Conservation (phyloP, 305 asterid species). For the Fraxinus xanthoxyloides region DNA sequence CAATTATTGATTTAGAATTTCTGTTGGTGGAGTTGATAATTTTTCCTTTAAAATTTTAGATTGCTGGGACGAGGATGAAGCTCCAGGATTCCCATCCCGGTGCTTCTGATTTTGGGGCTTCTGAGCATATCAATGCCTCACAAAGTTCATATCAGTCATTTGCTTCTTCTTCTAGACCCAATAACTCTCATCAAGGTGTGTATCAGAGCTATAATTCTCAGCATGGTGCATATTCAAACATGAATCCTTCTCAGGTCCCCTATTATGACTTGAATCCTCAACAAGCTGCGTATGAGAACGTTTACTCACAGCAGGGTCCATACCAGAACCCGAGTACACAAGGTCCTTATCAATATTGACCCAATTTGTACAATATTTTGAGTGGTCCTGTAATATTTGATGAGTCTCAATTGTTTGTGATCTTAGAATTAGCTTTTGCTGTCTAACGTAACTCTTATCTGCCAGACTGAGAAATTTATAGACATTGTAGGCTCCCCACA, state of each 20-base stretch:
- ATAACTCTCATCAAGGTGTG: conserved; percentile 28
- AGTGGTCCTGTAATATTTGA: conserved; percentile 2
- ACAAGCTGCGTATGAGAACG: conserved; percentile 37
- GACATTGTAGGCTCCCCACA: not conserved
- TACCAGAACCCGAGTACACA: conserved; percentile 40
- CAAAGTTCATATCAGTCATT: conserved; percentile 33
- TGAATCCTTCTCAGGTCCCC: conserved; percentile 40
- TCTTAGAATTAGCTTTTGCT: not conserved
- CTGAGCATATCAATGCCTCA: conserved; percentile 39
- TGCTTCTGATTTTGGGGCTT: conserved; percentile 34
- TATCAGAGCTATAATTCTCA: conserved; percentile 39
- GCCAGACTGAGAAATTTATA: not conserved
- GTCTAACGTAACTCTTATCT: not conserved
- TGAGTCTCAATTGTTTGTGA: not conserved
- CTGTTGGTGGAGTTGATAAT: conserved; percentile 15
- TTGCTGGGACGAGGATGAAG: conserved; percentile 42
- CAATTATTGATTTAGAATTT: not conserved
- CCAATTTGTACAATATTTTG: conserved; percentile 32
- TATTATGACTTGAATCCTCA: conserved; percentile 40
- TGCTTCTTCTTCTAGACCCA: conserved; percentile 32
- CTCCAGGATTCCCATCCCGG: conserved; percentile 40
- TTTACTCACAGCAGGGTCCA: conserved; percentile 34
- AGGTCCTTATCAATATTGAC: conserved; percentile 53
- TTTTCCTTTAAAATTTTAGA: conserved; percentile 29
- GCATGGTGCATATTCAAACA: conserved; percentile 30